Percentiles rank a stretch among this genome's conserved stretches.
Evolutionary conservation across 169 alveolate genomes (phyloP).

Genomic region (Eimeria tenella): DNA sequence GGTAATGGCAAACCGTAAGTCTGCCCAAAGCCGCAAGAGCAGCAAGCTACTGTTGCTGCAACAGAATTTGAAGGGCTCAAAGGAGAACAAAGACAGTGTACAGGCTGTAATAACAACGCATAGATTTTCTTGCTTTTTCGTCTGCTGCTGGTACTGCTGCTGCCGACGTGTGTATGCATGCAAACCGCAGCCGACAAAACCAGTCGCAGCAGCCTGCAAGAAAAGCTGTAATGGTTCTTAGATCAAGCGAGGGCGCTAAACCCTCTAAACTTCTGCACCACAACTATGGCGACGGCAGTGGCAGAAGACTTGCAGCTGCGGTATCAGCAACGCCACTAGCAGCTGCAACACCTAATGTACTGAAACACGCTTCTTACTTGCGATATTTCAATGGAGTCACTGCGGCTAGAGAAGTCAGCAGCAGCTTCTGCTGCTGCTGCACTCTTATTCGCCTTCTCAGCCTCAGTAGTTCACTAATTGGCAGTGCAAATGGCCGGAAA

Average conservation of each 20-base stretch:
- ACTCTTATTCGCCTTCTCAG: not conserved
- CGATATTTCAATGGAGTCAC: not conserved
- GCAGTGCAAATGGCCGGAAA: not conserved
- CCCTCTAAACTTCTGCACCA: not conserved
- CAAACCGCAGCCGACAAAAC: not conserved
- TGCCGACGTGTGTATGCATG: not conserved
- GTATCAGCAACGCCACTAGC: not conserved
- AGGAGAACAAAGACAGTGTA: not conserved
- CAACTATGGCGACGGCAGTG: not conserved
- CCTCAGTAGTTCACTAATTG: not conserved
- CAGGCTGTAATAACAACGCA: not conserved
- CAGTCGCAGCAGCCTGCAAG: not conserved
- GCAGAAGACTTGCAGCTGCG: not conserved
- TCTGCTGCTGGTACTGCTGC: not conserved
- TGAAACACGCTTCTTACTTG: too few species aligned
- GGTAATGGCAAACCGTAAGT: too few species aligned
- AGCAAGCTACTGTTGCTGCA: not conserved
- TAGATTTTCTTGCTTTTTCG: not conserved
- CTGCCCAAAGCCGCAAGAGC: too few species aligned
- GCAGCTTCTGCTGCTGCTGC: slow-evolving; percentile 21
- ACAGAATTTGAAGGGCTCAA: not conserved
- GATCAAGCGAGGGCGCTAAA: not conserved
- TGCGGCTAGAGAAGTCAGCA: not conserved
- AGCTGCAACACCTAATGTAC: not conserved
- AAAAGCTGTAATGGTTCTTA: not conserved